Base-by-base conservation (phyloP, 352 stramenopile species). In the Pythium aphanidermatum region DNA sequence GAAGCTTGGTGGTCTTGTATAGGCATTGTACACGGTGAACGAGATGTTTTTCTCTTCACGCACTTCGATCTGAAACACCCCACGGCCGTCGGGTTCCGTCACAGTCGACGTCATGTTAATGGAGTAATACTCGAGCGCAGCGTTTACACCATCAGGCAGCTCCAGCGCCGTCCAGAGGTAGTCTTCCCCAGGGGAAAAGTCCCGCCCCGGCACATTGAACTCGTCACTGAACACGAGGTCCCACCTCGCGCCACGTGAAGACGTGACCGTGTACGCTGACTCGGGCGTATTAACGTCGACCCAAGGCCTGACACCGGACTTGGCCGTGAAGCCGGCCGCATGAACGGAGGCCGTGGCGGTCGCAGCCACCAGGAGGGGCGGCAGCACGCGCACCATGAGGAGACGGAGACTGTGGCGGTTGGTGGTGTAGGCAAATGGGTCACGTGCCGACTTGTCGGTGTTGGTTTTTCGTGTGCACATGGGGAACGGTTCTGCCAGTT, bases 91-190 rank as follows among this genome's bases (percentile, higher is more conserved):
- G 2, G 31, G 14, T 2, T 71, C 61, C 12, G 30, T 66, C 33
- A 53, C 67, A 16, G 64, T 71, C 16, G 45, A 65, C 24, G 65
- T 64, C 55, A 86, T 88, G 19, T 68, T 79, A 28, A 70, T 69
- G 31, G 93, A 95, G 66, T 96, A 96, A 62, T 94, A 96, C 40
- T 97, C 86, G 16, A 96, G 66, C 11, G 86, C 86, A 5, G 66
- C 68, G 31, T 89, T 89, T 11, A 79, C 87, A 52, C 86, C 84
- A 53, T 96, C 86, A 38, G 95, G 95, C 44, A 95, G 96, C 50
- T 96, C 65, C 40, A 94, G 67, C 14, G 87, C 74, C 17, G 86
- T 96, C 90, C 90, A 97, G 25, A 80, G 53, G 14, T 87, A 77
- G 70, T 97, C 88, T 9, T 63, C 46, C n/a, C 87, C 88, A 41